phyloP scores from a whole-genome alignment of 306 rosid genomes.

The Begonia loranthoides region DNA sequence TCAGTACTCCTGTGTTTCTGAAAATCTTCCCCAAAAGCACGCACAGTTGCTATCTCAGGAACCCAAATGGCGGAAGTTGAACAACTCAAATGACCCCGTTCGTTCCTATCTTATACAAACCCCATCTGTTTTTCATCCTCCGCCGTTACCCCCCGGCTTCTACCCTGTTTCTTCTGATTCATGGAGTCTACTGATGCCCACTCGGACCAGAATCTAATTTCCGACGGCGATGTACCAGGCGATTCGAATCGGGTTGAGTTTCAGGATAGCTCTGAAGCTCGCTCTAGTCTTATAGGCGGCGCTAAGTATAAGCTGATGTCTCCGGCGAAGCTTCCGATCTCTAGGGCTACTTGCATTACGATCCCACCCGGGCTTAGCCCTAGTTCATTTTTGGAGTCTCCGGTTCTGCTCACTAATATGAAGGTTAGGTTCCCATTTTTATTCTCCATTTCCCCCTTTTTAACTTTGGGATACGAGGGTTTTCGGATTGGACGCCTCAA shows the following conservation, averaged over 20 bases:
- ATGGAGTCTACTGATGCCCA: conserved; percentile 31
- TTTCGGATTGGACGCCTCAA: neutral
- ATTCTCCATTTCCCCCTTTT: conserved; percentile 2
- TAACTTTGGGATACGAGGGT: neutral
- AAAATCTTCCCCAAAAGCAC: conserved; percentile 8
- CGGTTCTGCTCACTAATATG: conserved; percentile 74
- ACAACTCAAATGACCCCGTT: conserved; percentile 25
- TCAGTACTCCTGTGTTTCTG: neutral
- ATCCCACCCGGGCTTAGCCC: conserved; percentile 85
- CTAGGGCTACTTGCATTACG: conserved; percentile 67
- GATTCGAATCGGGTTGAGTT: conserved; percentile 25
- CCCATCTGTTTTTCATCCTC: neutral
- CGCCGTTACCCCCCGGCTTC: neutral
- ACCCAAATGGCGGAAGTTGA: neutral
- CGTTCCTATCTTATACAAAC: conserved; percentile 16
- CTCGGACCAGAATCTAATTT: conserved; percentile 11
- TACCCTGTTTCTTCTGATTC: conserved; percentile 2
- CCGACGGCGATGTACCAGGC: conserved; percentile 3
- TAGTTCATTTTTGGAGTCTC: conserved; percentile 79
- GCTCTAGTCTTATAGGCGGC: conserved; percentile 12
- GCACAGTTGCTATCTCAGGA: neutral
- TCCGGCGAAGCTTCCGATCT: conserved; percentile 98
- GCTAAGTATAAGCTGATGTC: conserved; percentile 85
- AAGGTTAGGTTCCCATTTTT: conserved; percentile 33
- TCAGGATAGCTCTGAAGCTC: conserved; percentile 6